These are phyloP conservation scores for Astrothelium macrocarpum DNA, from an alignment of 495 filamentous ascomycete genomes.

Conservation along the genomic window DNA sequence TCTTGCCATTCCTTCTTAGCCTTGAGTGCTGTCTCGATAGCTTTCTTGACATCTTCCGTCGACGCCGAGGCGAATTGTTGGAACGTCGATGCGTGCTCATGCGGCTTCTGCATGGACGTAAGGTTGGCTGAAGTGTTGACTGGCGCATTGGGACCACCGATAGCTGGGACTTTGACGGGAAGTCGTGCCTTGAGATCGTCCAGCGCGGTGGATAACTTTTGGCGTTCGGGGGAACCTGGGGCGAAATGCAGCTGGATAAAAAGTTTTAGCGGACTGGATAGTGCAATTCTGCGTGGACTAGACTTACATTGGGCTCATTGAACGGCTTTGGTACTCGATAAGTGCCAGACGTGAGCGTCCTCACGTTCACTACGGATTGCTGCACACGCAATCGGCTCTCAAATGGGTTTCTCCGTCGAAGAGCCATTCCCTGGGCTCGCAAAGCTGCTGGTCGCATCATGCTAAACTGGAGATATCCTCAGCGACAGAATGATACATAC, in stretches of 20 bases:
- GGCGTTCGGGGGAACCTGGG: slow-evolving; percentile 6
- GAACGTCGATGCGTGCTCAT: slow-evolving; percentile 1
- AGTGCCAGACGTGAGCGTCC: slow-evolving; percentile 4
- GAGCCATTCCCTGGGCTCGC: neutral
- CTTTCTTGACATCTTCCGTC: slow-evolving; percentile 4
- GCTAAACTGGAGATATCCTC: neutral
- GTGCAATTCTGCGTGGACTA: neutral
- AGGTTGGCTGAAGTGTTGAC: slow-evolving; percentile 8
- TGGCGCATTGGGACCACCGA: slow-evolving; percentile 3
- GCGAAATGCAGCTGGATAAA: slow-evolving; percentile 8
- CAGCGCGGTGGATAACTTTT: slow-evolving; percentile 4
- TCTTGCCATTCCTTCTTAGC: slow-evolving; percentile 67
- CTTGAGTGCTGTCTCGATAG: slow-evolving; percentile 61
- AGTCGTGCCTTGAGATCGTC: slow-evolving; percentile 3
- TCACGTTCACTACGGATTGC: neutral
- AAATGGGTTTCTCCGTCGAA: neutral
- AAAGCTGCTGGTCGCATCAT: neutral
- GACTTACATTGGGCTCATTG: slow-evolving; percentile 11
- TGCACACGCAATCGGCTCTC: neutral
- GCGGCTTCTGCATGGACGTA: slow-evolving; percentile 1
- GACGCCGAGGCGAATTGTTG: slow-evolving; percentile 5
- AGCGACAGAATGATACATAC: neutral
- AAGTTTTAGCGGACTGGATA: neutral
- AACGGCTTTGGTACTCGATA: slow-evolving; percentile 9
- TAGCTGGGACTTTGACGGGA: slow-evolving; percentile 7